Percentiles rank a stretch among this genome's conserved stretches.
Conservation (phyloP, 1,139 yeast species). For the Yamadazyma aaseri region DNA sequence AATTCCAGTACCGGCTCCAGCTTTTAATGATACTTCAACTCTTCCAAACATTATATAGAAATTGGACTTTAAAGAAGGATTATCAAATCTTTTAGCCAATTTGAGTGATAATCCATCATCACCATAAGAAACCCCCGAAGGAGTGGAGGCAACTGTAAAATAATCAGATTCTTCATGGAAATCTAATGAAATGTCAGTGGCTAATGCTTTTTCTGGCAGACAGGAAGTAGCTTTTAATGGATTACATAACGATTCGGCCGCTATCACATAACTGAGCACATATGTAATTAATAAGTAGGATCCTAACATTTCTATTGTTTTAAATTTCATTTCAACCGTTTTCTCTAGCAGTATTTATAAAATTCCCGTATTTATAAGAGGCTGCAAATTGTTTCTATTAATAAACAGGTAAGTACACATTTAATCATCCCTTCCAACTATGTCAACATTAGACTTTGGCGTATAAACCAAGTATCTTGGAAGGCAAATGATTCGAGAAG, state of each 20-base stretch:
- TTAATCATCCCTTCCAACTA: too few relatives aligned
- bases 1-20: constrained; percentile 71
- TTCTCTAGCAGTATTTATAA: too few relatives aligned
- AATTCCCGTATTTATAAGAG: constrained; percentile 1
- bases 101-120: constrained; percentile 57
- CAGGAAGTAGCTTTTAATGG: constrained; percentile 27
- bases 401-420: constrained; percentile 1
- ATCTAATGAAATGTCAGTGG: constrained; percentile 45
- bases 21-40: constrained; percentile 63
- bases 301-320: not conserved
- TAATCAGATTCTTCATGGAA: constrained; percentile 41
- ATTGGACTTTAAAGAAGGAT: constrained; percentile 67
- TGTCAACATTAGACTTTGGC: too few relatives aligned
- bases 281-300: not conserved
- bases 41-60: constrained; percentile 83
- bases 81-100: constrained; percentile 56
- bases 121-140: constrained; percentile 22
- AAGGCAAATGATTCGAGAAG: too few relatives aligned
- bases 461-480: too few relatives aligned
- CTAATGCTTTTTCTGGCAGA: constrained; percentile 51
- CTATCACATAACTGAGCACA: not conserved
- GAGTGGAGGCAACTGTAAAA: constrained; percentile 21
- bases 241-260: constrained; percentile 22
- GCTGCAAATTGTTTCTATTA: constrained; percentile 6
- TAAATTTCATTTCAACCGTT: too few relatives aligned